These are phyloP conservation scores for Aspergillus puulaauensis DNA, from an alignment of 2,329 filamentous ascomycete genomes.

Conservation along the genomic window DNA sequence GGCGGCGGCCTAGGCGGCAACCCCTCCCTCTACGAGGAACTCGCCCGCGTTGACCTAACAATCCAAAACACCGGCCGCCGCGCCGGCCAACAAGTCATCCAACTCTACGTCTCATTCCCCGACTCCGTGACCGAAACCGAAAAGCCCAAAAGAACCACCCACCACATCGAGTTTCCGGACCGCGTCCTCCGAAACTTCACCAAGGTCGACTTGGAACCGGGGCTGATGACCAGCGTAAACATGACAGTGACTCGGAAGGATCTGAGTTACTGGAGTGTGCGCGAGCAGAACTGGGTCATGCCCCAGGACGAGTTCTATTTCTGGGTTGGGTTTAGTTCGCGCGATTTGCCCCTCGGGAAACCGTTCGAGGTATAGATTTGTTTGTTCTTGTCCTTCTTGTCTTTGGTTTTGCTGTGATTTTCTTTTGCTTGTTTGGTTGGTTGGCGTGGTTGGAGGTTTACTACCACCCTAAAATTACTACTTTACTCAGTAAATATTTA, in stretches of 20 bases:
- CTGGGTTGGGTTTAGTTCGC: conserved; percentile 37
- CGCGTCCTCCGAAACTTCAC: conserved; percentile 67
- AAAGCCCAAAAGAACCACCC: conserved; percentile 26
- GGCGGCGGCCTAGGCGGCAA: conserved; percentile 61
- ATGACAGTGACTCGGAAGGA: conserved; percentile 66
- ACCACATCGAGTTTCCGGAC: conserved; percentile 61
- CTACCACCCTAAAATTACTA: neutral
- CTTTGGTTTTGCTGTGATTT: too few relatives aligned
- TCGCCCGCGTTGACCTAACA: conserved; percentile 47
- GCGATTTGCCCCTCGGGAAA: conserved; percentile 32
- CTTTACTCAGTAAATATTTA: neutral
- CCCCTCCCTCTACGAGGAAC: conserved; percentile 51
- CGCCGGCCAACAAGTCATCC: conserved; percentile 51
- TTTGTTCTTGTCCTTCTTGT: neutral
- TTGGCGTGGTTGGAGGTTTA: neutral
- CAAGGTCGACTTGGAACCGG: conserved; percentile 61
- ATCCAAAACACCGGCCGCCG: conserved; percentile 51
- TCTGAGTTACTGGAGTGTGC: conserved; percentile 70
- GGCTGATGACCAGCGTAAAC: conserved; percentile 54
- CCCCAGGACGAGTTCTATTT: conserved; percentile 42
- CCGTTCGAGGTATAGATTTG: conserved; percentile 15
- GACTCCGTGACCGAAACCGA: conserved; percentile 28
- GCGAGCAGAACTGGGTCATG: conserved; percentile 68
- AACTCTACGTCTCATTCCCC: conserved; percentile 69
- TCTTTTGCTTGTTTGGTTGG: neutral